A percentile compares a stretch with the other conserved stretches of the same genome.
Conservation (phyloP, 1,139 yeast genomes). For the Saccharomyces hybrid region DNA sequence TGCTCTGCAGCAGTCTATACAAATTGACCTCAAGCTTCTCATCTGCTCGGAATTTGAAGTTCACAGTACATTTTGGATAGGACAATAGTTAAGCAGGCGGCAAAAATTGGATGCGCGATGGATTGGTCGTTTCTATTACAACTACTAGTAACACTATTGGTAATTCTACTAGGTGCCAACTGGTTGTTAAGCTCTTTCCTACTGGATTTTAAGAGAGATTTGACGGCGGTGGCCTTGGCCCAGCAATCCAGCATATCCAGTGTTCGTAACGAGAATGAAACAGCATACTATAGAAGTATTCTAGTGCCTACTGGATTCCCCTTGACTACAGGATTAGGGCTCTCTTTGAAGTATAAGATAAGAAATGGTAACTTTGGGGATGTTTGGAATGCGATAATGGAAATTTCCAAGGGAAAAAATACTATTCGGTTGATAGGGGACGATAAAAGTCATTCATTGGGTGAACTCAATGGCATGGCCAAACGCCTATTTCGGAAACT, state of each 20-base stretch:
- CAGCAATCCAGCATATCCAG: slow-evolving; percentile 53
- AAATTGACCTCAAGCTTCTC: too few relatives aligned
- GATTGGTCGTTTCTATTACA: not conserved
- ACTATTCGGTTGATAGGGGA: slow-evolving; percentile 12
- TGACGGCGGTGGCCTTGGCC: slow-evolving; percentile 48
- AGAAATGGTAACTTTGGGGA: slow-evolving; percentile 66
- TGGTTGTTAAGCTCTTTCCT: slow-evolving; percentile 18
- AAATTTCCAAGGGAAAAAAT: slow-evolving; percentile 16
- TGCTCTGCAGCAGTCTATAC: not conserved
- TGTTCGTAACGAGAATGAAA: slow-evolving; percentile 50
- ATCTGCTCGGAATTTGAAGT: too few relatives aligned
- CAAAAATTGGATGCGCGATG: not conserved
- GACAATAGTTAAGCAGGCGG: not conserved
- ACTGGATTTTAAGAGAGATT: slow-evolving; percentile 39
- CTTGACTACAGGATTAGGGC: slow-evolving; percentile 56
- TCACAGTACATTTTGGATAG: too few relatives aligned
- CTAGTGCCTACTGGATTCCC: slow-evolving; percentile 57
- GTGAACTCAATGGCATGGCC: slow-evolving; percentile 27
- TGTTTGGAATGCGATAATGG: slow-evolving; percentile 45
- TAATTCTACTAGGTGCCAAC: slow-evolving; percentile 6
- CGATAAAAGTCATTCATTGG: slow-evolving; percentile 6
- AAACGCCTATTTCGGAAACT: slow-evolving; percentile 10
- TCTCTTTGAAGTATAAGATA: slow-evolving; percentile 53
- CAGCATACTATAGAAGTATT: slow-evolving; percentile 58
- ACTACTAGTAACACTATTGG: slow-evolving; percentile 1